These are phyloP conservation scores for Cladorrhinum sp. DNA, from an alignment of 2,329 filamentous ascomycete species.

Conservation along the genomic window DNA sequence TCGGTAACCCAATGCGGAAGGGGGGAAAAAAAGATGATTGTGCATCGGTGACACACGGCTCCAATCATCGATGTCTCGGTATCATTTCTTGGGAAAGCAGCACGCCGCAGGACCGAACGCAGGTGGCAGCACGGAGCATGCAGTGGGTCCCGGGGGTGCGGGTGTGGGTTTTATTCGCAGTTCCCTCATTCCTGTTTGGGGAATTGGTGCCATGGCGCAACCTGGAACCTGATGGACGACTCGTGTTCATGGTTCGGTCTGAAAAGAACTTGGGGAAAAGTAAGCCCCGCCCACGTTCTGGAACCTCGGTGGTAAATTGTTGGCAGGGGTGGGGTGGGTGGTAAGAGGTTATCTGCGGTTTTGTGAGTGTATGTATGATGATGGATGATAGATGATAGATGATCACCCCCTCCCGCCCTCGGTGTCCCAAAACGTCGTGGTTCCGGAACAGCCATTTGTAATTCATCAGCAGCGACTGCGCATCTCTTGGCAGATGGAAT, in stretches of 20 bases:
- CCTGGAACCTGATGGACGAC: no score
- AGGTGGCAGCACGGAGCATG: not conserved
- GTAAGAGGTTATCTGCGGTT: not conserved
- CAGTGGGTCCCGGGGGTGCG: not conserved
- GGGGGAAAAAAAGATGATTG: not conserved
- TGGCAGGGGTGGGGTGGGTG: not conserved
- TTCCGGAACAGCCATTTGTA: not conserved
- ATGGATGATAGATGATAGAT: not conserved
- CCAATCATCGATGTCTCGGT: not conserved
- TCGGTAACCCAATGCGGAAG: not conserved
- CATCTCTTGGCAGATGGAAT: not conserved
- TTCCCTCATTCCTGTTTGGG: slow-evolving; percentile 1
- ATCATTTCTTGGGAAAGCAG: slow-evolving; percentile 1
- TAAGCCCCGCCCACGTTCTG: not conserved
- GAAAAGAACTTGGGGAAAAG: no score
- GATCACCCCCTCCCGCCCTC: not conserved
- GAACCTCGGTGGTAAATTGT: not conserved
- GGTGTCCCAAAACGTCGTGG: not conserved
- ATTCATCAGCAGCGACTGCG: not conserved
- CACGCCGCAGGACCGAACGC: not conserved
- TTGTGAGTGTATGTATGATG: not conserved
- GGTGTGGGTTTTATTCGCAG: no score
- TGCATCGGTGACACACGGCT: not conserved
- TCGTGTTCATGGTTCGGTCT: not conserved
- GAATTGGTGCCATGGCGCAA: not conserved